Evolutionary conservation across 2,329 filamentous ascomycete genomes (phyloP).

Genomic region (Plenodomus lindquistii): DNA sequence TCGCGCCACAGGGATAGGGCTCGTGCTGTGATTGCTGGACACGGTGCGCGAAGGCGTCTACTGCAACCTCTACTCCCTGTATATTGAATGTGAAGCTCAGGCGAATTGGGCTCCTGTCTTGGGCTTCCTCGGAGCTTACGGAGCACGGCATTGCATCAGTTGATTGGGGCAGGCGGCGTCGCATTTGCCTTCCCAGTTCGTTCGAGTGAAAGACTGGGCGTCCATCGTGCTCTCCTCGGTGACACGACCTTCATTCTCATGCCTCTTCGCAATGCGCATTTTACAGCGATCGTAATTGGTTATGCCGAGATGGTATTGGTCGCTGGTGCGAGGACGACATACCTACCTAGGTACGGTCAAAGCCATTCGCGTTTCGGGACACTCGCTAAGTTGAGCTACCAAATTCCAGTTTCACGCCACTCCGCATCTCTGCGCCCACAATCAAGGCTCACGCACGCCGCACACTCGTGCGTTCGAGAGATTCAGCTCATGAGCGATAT

Average conservation of each 20-base stretch:
- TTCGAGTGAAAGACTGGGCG: too few species aligned
- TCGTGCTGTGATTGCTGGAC: neutral
- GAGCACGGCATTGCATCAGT: too few species aligned
- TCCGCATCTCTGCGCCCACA: neutral
- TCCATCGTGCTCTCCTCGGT: too few species aligned
- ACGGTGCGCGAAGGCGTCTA: neutral
- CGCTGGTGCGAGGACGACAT: neutral
- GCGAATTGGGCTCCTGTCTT: neutral
- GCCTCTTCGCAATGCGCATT: neutral
- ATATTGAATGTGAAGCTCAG: neutral
- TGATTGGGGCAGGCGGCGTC: too few species aligned
- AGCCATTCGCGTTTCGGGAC: neutral
- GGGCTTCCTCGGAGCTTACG: too few species aligned
- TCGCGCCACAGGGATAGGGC: neutral
- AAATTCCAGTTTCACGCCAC: neutral
- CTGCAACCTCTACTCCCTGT: neutral
- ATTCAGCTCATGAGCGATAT: neutral
- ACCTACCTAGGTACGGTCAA: neutral
- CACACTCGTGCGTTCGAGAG: neutral
- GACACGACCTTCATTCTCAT: neutral
- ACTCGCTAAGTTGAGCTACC: neutral
- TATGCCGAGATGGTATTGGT: too few species aligned
- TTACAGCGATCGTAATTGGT: neutral
- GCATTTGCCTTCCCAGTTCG: neutral
- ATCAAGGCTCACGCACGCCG: neutral